phyloP scores from a whole-genome alignment of 768 basidiomycete genomes.

The Naganishia vaughanmartiniae region DNA sequence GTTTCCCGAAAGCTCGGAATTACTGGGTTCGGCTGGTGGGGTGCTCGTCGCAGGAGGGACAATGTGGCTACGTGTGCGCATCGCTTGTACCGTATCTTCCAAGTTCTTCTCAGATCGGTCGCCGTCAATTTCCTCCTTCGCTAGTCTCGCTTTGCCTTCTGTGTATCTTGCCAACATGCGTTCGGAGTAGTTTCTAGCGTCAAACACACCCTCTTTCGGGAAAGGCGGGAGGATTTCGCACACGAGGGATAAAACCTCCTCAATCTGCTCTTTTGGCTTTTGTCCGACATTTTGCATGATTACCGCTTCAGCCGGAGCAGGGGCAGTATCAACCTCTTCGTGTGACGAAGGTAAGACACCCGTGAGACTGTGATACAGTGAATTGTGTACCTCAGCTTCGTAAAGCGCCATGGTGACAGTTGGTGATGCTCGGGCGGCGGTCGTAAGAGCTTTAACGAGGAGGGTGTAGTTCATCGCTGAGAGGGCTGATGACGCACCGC shows the following conservation, averaged over 20 bases:
- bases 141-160: slow-evolving; percentile 76
- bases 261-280: slow-evolving; percentile 93
- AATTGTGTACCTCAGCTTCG: slow-evolving; percentile 88
- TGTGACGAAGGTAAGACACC: slow-evolving; percentile 71
- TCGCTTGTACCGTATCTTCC: slow-evolving; percentile 40
- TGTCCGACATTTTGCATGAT: slow-evolving; percentile 97
- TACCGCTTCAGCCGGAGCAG: slow-evolving; percentile 29
- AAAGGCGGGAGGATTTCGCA: slow-evolving; percentile 85
- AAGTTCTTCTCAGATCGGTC: slow-evolving; percentile 21
- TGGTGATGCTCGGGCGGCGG: slow-evolving; percentile 80
- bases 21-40: slow-evolving; percentile 13
- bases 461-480: slow-evolving; percentile 84
- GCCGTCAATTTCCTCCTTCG: slow-evolving; percentile 6
- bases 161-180: slow-evolving; percentile 72
- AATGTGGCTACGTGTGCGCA: slow-evolving; percentile 20
- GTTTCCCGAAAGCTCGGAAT: slow-evolving; percentile 11
- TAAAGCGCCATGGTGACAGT: slow-evolving; percentile 80
- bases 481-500: slow-evolving; percentile 74
- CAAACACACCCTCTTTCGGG: slow-evolving; percentile 83
- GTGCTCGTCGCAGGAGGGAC: slow-evolving; percentile 37
- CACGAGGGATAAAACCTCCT: slow-evolving; percentile 83
- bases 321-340: slow-evolving; percentile 78
- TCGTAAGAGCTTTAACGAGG: slow-evolving; percentile 79
- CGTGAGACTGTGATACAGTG: slow-evolving; percentile 89
- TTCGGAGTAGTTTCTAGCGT: slow-evolving; percentile 84